Evolutionary conservation across 306 rosid species (phyloP).

Genomic region (Gleditsia sinensis): DNA sequence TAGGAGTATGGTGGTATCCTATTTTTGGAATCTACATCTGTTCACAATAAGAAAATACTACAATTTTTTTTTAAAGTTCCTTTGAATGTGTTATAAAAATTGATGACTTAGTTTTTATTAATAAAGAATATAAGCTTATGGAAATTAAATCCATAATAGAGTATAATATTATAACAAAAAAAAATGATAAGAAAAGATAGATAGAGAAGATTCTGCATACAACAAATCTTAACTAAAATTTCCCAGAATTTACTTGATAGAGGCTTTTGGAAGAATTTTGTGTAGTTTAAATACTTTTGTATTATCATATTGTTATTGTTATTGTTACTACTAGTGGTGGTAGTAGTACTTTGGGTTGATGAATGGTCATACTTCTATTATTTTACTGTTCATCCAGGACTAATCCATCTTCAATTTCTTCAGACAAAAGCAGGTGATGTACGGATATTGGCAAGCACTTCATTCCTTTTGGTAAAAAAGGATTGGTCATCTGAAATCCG

Average conservation of each 20-base stretch:
- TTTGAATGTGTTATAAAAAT: not conserved
- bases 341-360: constrained; percentile 20
- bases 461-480: constrained; percentile 74
- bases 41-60: not conserved
- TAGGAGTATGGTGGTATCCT: not conserved
- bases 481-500: constrained; percentile 96
- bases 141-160: not conserved
- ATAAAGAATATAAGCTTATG: not conserved
- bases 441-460: constrained; percentile 69
- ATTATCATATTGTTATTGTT: not conserved
- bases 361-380: not conserved
- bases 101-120: not conserved
- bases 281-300: not conserved
- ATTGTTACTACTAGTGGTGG: not conserved
- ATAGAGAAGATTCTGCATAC: not conserved
- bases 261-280: constrained; percentile 12
- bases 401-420: constrained; percentile 32
- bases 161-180: not conserved
- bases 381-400: constrained; percentile 3
- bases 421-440: constrained; percentile 82
- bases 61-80: not conserved
- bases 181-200: not conserved
- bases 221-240: not conserved
- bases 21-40: no score
- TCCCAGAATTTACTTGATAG: not conserved